Base-by-base conservation (phyloP, 2,329 filamentous ascomycete genomes). In the Alternaria longipes region DNA sequence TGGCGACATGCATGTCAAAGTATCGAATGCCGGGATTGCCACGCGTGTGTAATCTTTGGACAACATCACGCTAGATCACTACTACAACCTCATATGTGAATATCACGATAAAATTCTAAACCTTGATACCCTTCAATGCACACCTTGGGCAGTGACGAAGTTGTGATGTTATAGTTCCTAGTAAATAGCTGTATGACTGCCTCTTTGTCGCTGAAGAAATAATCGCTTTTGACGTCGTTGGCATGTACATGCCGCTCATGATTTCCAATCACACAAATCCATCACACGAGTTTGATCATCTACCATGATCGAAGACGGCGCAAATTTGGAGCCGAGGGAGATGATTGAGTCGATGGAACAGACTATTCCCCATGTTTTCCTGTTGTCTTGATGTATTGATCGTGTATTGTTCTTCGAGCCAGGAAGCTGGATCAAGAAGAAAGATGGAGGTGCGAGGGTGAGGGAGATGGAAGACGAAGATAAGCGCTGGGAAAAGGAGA, bases 391-490 rank as follows among this genome's bases (percentile, higher is more conserved):
- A 5, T 2, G 28, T 30, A 11, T 30, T 2, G 9, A 5, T 30
- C 4, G 28, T 9, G 28, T 11, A 9, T 11, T 30, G 5, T 30
- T 30, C 11, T 30, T 30, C 28, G 28, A 26, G 9, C 0, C 11
- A 2, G 50, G n/a, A 20, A 32, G 8, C 7, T 50, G 46, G 46
- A 30, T 52, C 34, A 52, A 52, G 50, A 41, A 52, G 11, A 52
- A 18, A 9, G 50, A 52, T 5, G 26, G 50, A 28, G 36, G 34
- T 9, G 22, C 16, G 5, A 38, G 34, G 11, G 41, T 52, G 36
- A 26, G 34, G 11, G 36, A 52, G 3, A 52, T 52, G 50, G 49
- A 52, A 30, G 50, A 52, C 18, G 20, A 52, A 28, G 34, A 52
- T 8, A 20, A 20, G 36, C 50, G 50, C 16, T 52, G 36, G 50